Percentiles rank a stretch among this genome's conserved stretches.
Conservation (phyloP, 2,329 filamentous ascomycete species). For the Dactylonectria estremocensis region DNA sequence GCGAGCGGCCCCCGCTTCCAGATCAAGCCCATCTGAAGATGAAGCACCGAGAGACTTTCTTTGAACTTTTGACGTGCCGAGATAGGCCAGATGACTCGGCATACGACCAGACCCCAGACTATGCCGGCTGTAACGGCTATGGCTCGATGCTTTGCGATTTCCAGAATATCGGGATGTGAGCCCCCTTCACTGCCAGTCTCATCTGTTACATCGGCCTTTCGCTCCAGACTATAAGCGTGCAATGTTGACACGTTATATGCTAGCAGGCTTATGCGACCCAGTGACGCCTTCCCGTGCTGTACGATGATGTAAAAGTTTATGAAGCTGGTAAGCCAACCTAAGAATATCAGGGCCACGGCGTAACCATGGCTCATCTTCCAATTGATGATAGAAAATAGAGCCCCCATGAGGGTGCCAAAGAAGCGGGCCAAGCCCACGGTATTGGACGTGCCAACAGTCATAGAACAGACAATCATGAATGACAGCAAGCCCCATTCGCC, state of each 20-base stretch:
- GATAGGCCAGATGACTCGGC: slow-evolving; percentile 92
- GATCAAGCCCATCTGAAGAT: slow-evolving; percentile 93
- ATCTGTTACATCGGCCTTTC: slow-evolving; percentile 75
- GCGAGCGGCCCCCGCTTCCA: slow-evolving; percentile 95
- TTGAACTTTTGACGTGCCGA: slow-evolving; percentile 90
- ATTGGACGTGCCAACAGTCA: slow-evolving; percentile 98
- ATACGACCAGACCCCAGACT: slow-evolving; percentile 92
- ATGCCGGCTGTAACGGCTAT: slow-evolving; percentile 91
- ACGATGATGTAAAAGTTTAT: slow-evolving; percentile 93
- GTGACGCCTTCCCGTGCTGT: slow-evolving; percentile 85
- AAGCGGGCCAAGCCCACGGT: slow-evolving; percentile 91
- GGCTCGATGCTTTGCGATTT: slow-evolving; percentile 90
- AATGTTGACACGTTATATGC: slow-evolving; percentile 96
- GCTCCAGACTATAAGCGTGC: slow-evolving; percentile 91
- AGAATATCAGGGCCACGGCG: slow-evolving; percentile 79
- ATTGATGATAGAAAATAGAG: slow-evolving; percentile 79
- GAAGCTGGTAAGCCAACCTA: slow-evolving; percentile 86
- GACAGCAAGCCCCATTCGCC: slow-evolving; percentile 97
- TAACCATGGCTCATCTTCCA: slow-evolving; percentile 86
- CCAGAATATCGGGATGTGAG: slow-evolving; percentile 83
- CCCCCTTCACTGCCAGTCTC: slow-evolving; percentile 90
- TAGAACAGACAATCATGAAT: slow-evolving; percentile 99
- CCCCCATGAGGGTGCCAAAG: slow-evolving; percentile 87
- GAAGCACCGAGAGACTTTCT: slow-evolving; percentile 88
- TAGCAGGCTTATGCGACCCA: slow-evolving; percentile 93